phyloP scores from a whole-genome alignment of 2,329 filamentous ascomycete genomes.

The Aspergillus melleus region DNA sequence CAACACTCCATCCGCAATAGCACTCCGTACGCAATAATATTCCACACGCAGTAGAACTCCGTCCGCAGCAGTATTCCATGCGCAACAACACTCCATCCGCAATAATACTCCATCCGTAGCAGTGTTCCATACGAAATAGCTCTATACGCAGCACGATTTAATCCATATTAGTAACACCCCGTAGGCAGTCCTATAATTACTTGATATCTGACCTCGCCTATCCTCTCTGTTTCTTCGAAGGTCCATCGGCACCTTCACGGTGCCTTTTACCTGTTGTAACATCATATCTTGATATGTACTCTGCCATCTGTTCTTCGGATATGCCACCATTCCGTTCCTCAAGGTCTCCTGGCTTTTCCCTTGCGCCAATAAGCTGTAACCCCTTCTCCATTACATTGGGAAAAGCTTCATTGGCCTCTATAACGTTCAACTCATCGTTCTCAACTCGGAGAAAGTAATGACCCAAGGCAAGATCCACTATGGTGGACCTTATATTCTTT shows the following conservation, averaged over 20 bases:
- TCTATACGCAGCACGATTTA: too few relatives aligned
- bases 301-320: background rate
- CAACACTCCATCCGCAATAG: too few relatives aligned
- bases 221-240: too few relatives aligned
- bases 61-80: too few relatives aligned
- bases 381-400: background rate
- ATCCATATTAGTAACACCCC: too few relatives aligned
- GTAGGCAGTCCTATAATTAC: too few relatives aligned
- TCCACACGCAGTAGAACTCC: too few relatives aligned
- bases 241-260: background rate
- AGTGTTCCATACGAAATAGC: too few relatives aligned
- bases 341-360: background rate
- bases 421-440: background rate
- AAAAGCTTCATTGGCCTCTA: background rate
- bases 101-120: too few relatives aligned
- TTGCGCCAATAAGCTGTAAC: background rate
- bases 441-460: conserved; percentile 2
- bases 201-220: too few relatives aligned
- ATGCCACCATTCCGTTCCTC: background rate
- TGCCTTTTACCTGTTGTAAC: background rate
- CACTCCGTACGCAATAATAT: too few relatives aligned
- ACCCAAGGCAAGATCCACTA: background rate
- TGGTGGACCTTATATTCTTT: background rate
- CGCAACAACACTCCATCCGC: too few relatives aligned
- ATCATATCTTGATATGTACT: background rate